Conservation (phyloP, 306 rosid genomes). For the Lupinus albus region DNA sequence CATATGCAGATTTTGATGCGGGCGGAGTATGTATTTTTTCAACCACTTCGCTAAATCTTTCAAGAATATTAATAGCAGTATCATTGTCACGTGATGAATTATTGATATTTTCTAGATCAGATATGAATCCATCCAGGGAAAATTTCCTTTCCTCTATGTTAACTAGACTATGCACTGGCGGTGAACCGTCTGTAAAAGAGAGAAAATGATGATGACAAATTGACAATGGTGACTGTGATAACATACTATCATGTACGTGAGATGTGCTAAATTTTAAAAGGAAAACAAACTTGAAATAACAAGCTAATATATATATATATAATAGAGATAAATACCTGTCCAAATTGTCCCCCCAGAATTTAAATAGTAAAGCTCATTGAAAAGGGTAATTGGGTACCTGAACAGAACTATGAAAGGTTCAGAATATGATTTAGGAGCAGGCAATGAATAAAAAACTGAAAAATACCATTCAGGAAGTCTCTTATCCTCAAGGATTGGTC, state of each 20-base stretch:
- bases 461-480: constrained; percentile 93
- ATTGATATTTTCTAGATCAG: constrained; percentile 44
- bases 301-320: background rate
- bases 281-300: constrained; percentile 13
- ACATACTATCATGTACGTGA: constrained; percentile 13
- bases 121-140: constrained; percentile 64
- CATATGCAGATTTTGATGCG: constrained; percentile 74
- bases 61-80: constrained; percentile 78
- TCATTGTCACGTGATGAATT: constrained; percentile 51
- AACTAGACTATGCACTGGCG: constrained; percentile 58
- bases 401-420: constrained; percentile 39
- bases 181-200: constrained; percentile 70
- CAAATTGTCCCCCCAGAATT: constrained; percentile 91
- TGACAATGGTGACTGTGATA: background rate
- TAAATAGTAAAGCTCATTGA: constrained; percentile 88
- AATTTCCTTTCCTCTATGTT: constrained; percentile 61
- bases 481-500: constrained; percentile 86
- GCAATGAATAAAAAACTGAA: constrained; percentile 36
- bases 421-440: constrained; percentile 30
- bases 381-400: constrained; percentile 92
- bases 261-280: constrained; percentile 16
- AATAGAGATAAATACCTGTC: constrained; percentile 67
- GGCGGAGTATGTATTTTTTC: constrained; percentile 58
- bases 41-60: constrained; percentile 66
- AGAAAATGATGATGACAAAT: constrained; percentile 21